A percentile compares a stretch with the other conserved stretches of the same genome.
Evolutionary conservation across 1,284 basidiomycete genomes (phyloP).

Genomic region (Boletus sp.): DNA sequence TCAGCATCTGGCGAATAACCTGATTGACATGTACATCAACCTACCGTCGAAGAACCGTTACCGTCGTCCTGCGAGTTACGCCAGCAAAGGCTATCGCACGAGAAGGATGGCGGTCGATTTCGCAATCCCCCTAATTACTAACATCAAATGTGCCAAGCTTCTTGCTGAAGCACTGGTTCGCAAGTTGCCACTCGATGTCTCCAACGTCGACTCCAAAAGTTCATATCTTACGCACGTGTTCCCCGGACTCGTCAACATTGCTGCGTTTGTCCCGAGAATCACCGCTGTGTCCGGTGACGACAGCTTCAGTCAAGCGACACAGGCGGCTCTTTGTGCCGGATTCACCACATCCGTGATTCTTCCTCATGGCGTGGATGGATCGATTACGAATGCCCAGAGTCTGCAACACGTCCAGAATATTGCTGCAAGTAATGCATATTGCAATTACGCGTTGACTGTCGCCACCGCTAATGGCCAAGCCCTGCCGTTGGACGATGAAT

Average conservation of each 20-base stretch:
- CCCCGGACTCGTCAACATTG: conserved; percentile 89
- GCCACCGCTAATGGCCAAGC: conserved; percentile 72
- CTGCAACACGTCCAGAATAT: conserved; percentile 70
- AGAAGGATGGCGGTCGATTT: conserved; percentile 99
- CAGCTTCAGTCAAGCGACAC: conserved; percentile 68
- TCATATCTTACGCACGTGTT: conserved; percentile 89
- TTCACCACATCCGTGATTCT: conserved; percentile 83
- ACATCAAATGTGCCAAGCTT: conserved; percentile 98
- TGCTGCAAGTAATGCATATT: conserved; percentile 63
- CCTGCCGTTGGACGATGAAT: conserved; percentile 66
- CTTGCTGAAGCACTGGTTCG: conserved; percentile 93
- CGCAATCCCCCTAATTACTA: conserved; percentile 95
- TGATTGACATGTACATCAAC: conserved; percentile 99
- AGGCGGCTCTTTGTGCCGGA: conserved; percentile 81
- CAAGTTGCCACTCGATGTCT: conserved; percentile 83
- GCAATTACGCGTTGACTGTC: conserved; percentile 84
- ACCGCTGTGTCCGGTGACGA: conserved; percentile 51
- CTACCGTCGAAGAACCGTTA: conserved; percentile 98
- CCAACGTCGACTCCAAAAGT: conserved; percentile 91
- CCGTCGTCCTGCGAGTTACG: conserved; percentile 94
- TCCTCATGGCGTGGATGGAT: conserved; percentile 61
- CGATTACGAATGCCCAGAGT: conserved; percentile 64
- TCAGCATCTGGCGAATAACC: conserved; percentile 91
- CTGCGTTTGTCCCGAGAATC: conserved; percentile 82
- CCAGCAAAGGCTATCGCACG: conserved; percentile 95